Percentiles rank a stretch among this genome's conserved stretches.
phyloP scores from a whole-genome alignment of 495 filamentous ascomycete species.

The Penicillium mononematosum region DNA sequence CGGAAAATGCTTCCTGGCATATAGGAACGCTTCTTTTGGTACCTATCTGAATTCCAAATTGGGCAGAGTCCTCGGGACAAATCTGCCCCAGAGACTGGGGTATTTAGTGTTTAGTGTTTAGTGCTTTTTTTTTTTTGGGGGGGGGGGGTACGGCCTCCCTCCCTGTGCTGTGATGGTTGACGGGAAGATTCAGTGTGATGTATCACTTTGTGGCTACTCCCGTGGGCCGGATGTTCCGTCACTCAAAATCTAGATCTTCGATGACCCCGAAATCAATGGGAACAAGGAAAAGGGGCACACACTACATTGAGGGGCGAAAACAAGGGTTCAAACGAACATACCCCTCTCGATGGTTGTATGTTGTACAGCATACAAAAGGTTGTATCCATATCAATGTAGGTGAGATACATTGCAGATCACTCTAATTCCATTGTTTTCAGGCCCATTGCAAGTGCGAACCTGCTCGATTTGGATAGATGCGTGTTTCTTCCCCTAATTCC shows the following conservation, averaged over 20 bases:
- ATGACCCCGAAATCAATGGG: not conserved
- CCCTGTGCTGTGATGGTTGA: constrained; percentile 5
- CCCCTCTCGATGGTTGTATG: constrained; percentile 1
- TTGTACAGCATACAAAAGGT: not conserved
- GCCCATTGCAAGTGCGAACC: constrained; percentile 10
- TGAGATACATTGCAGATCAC: constrained; percentile 18
- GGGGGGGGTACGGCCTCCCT: not conserved
- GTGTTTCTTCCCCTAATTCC: not conserved
- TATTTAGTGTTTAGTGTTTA: not conserved
- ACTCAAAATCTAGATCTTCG: constrained; percentile 1
- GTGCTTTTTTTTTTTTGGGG: not conserved
- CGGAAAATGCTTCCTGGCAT: constrained; percentile 15
- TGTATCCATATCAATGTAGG: not conserved
- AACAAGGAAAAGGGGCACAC: not conserved
- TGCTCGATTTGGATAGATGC: constrained; percentile 12
- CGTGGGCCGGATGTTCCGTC: not conserved
- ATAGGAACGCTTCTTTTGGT: constrained; percentile 6
- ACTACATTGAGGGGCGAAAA: not conserved
- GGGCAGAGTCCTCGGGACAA: not conserved
- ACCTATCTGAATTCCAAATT: not conserved
- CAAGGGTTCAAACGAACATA: constrained; percentile 2
- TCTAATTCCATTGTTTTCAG: constrained; percentile 14
- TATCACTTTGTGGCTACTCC: constrained; percentile 7
- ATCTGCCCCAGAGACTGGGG: constrained; percentile 1
- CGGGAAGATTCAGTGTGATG: constrained; percentile 12